phyloP scores from a whole-genome alignment of 306 rosid species.

The Bauhinia variegata region DNA sequence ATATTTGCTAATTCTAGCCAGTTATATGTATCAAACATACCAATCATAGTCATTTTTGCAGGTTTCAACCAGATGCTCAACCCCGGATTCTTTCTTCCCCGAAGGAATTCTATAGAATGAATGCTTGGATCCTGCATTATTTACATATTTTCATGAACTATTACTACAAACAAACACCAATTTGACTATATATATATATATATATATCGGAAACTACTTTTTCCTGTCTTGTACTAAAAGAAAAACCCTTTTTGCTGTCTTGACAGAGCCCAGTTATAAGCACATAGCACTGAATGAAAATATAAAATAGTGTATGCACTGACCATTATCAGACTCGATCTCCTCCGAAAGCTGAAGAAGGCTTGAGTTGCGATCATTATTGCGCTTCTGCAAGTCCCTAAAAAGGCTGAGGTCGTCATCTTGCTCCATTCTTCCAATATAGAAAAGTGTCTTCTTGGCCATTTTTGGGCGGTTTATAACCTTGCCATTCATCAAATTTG shows the following conservation, averaged over 20 bases:
- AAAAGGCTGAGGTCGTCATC: constrained; percentile 70
- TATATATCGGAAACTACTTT: too few species aligned
- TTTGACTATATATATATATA: not conserved
- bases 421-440: not conserved
- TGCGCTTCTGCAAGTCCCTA: constrained; percentile 56
- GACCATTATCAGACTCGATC: constrained; percentile 48
- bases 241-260: too few species aligned
- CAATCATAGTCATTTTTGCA: constrained; percentile 75
- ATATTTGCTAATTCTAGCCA: not conserved
- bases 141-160: not conserved
- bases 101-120: constrained; percentile 62
- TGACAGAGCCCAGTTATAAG: too few species aligned
- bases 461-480: too few species aligned
- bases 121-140: constrained; percentile 48
- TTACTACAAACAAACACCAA: not conserved
- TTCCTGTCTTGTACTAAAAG: too few species aligned
- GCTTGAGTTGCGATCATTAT: constrained; percentile 47
- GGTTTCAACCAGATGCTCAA: constrained; percentile 54
- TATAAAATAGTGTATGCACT: not conserved
- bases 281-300: not conserved
- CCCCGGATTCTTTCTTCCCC: constrained; percentile 55
- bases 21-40: constrained; percentile 34
- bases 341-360: constrained; percentile 66
- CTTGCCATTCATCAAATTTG: too few species aligned
- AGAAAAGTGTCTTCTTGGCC: too few species aligned